These are phyloP conservation scores for Neurospora africana DNA, from an alignment of 495 filamentous ascomycete genomes.

Conservation along the genomic window DNA sequence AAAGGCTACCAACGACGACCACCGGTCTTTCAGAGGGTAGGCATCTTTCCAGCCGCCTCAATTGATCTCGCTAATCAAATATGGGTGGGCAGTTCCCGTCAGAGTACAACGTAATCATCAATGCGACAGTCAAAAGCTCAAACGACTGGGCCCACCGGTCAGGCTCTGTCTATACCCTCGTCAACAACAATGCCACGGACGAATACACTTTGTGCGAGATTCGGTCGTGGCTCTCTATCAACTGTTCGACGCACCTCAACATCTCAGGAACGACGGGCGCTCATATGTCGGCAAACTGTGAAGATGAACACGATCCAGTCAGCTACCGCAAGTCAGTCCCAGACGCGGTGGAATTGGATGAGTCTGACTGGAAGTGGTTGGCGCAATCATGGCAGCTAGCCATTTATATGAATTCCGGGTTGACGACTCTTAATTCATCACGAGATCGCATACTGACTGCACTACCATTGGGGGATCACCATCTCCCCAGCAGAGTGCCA, in stretches of 20 bases:
- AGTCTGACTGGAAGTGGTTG: conserved; percentile 48
- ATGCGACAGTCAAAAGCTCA: conserved; percentile 23
- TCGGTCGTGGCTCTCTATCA: conserved; percentile 42
- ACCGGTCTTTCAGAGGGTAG: conserved; percentile 52
- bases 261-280: conserved; percentile 46
- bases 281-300: conserved; percentile 44
- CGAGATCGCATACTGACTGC: conserved; percentile 56
- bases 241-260: conserved; percentile 54
- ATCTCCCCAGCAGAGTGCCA: conserved; percentile 34
- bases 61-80: neutral
- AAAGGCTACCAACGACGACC: conserved; percentile 36
- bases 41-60: neutral
- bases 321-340: conserved; percentile 36
- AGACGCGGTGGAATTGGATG: conserved; percentile 23
- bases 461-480: conserved; percentile 22
- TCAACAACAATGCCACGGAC: conserved; percentile 28
- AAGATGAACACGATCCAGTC: conserved; percentile 38
- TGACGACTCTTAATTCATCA: conserved; percentile 45
- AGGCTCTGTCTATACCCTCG: conserved; percentile 54
- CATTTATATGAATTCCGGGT: conserved; percentile 50
- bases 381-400: conserved; percentile 45
- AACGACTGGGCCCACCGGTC: conserved; percentile 15
- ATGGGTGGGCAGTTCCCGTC: conserved; percentile 31
- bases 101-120: conserved; percentile 55
- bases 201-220: conserved; percentile 56